Conservation (phyloP, 352 stramenopile species). For the Globisporangium viniferum region DNA sequence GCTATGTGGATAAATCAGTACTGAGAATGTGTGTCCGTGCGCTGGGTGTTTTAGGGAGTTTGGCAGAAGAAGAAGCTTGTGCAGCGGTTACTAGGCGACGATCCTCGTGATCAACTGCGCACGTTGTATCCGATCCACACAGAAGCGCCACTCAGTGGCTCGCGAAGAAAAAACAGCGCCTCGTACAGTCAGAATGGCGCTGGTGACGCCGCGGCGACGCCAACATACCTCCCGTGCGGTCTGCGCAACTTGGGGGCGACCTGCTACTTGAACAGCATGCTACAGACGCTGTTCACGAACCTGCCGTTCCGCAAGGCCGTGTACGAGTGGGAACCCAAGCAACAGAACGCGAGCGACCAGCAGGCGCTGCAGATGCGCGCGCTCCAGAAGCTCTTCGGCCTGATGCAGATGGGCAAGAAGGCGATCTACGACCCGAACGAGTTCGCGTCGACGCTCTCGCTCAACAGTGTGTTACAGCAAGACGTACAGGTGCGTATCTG, state of each 20-base stretch:
- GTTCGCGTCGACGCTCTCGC: conserved; percentile 69
- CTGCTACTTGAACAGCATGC: conserved; percentile 88
- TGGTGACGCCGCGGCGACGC: neutral
- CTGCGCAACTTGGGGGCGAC: conserved; percentile 86
- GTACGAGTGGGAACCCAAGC: conserved; percentile 77
- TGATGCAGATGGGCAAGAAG: conserved; percentile 78
- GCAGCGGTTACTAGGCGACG: conserved; percentile 53
- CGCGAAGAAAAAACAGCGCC: conserved; percentile 7
- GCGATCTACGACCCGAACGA: conserved; percentile 71
- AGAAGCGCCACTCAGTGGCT: neutral
- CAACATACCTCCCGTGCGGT: conserved; percentile 37
- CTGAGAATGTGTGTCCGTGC: neutral
- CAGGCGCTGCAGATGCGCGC: conserved; percentile 72
- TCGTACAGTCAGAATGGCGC: neutral
- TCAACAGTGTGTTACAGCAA: conserved; percentile 85
- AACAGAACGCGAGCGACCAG: conserved; percentile 36
- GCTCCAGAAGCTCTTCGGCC: conserved; percentile 79
- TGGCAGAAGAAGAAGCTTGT: conserved; percentile 62
- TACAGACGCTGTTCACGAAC: conserved; percentile 82
- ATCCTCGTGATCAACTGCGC: conserved; percentile 56
- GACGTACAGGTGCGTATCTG: conserved; percentile 65
- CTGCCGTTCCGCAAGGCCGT: conserved; percentile 66
- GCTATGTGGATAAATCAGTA: neutral
- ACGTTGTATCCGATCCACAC: conserved; percentile 18
- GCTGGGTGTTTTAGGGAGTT: conserved; percentile 36